Percentiles rank a stretch among this genome's conserved stretches.
Conservation (phyloP, 768 basidiomycete species). For the Boletus pseudo-olivaceus region DNA sequence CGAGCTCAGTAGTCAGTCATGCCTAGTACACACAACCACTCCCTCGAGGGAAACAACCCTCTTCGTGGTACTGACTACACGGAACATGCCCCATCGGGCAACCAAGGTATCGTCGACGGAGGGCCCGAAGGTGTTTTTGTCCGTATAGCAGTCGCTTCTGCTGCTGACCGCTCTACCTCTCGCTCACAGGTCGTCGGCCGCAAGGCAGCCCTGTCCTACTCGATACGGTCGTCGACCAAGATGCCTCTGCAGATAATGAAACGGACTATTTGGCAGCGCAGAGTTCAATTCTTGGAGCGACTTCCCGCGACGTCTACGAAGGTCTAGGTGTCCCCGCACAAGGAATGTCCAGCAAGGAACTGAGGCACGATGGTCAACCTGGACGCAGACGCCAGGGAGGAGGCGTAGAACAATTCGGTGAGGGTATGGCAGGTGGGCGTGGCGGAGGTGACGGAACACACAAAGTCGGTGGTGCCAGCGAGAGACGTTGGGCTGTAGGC, state of each 20-base stretch:
- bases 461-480: conserved; percentile 5
- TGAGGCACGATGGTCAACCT: conserved; percentile 33
- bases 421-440: neutral
- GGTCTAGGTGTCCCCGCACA: conserved; percentile 30
- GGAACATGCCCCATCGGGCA: conserved; percentile 4
- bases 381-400: conserved; percentile 27
- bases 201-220: conserved; percentile 19
- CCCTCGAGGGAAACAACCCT: conserved; percentile 18
- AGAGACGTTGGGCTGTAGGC: conserved; percentile 5
- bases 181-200: conserved; percentile 13
- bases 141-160: too few species aligned
- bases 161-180: neutral
- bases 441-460: neutral
- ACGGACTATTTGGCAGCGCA: conserved; percentile 10
- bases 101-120: conserved; percentile 22
- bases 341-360: conserved; percentile 35
- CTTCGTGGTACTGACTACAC: conserved; percentile 15
- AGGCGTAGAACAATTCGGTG: conserved; percentile 20
- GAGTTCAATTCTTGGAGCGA: conserved; percentile 32
- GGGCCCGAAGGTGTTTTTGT: conserved; percentile 13
- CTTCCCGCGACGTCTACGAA: conserved; percentile 31
- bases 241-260: conserved; percentile 24
- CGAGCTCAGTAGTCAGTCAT: conserved; percentile 8
- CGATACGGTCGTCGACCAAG: conserved; percentile 31
- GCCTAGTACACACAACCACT: conserved; percentile 15